phyloP scores from a whole-genome alignment of 441 rosid genomes.

The Adansonia madagascariensis region DNA sequence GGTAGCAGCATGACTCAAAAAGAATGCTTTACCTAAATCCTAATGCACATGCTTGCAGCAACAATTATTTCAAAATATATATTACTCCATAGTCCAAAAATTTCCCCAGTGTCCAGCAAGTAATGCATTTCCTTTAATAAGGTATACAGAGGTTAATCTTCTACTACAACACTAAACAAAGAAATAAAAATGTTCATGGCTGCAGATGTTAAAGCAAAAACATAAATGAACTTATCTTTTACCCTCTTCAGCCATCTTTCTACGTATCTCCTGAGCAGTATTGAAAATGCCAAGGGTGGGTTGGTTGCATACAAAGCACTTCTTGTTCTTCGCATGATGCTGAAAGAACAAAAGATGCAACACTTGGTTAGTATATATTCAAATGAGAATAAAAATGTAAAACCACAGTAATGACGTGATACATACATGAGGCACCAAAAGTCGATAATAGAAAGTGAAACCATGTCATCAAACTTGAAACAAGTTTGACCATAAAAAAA shows the following conservation, averaged over 20 bases:
- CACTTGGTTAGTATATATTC: too few species aligned
- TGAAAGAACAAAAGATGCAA: not conserved
- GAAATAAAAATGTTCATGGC: not conserved
- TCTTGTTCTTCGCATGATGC: slow-evolving; percentile 62
- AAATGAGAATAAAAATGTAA: too few species aligned
- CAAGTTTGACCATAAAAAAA: not conserved
- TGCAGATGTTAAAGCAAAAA: not conserved
- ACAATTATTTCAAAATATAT: not conserved
- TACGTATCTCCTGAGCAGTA: slow-evolving; percentile 74
- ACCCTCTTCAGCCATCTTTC: slow-evolving; percentile 53
- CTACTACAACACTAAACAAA: not conserved
- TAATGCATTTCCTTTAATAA: not conserved
- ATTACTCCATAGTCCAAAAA: not conserved
- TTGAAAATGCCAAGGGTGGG: slow-evolving; percentile 82
- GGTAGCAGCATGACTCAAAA: not conserved
- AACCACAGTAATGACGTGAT: too few species aligned
- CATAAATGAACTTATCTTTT: slow-evolving; percentile 22
- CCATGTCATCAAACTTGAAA: not conserved
- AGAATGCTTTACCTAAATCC: not conserved
- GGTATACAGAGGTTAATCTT: not conserved
- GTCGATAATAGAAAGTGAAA: not conserved
- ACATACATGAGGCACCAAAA: not conserved
- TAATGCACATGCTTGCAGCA: not conserved
- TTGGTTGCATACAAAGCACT: slow-evolving; percentile 84
- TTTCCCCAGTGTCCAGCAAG: not conserved